Evolutionary conservation across 2,329 filamentous ascomycete genomes (phyloP).

Genomic region (Parastagonospora nodorum): DNA sequence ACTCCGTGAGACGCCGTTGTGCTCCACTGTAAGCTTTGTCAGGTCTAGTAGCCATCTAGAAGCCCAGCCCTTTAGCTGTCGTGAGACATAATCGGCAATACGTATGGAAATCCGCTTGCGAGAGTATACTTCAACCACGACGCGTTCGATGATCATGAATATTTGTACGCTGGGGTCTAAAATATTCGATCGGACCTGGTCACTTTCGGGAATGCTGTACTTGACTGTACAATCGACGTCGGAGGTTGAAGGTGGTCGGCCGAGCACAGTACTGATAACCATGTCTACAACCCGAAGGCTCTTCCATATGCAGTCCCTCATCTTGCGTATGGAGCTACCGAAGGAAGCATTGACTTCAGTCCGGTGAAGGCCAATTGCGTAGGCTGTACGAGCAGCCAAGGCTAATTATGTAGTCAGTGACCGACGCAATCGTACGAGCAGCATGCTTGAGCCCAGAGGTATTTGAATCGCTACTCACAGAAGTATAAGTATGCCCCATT

Average conservation of each 20-base stretch:
- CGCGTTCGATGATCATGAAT: conserved; percentile 55
- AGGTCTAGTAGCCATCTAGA: conserved; percentile 40
- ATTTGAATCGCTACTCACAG: conserved; percentile 29
- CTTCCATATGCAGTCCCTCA: conserved; percentile 59
- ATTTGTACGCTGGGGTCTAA: conserved; percentile 50
- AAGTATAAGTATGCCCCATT: conserved; percentile 60
- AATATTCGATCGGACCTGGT: conserved; percentile 23
- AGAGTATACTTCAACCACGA: conserved; percentile 54
- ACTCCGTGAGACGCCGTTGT: conserved; percentile 21
- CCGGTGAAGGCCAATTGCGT: conserved; percentile 58
- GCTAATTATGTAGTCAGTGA: conserved; percentile 13
- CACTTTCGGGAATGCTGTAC: conserved; percentile 36
- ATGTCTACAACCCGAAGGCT: conserved; percentile 58
- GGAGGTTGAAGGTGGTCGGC: conserved; percentile 59
- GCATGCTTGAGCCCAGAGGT: neutral
- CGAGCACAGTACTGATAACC: conserved; percentile 57
- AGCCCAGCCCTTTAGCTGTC: conserved; percentile 49
- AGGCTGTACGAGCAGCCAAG: conserved; percentile 57
- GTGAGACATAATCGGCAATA: conserved; percentile 49
- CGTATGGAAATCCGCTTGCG: conserved; percentile 48
- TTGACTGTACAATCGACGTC: conserved; percentile 56
- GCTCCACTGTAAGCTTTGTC: conserved; percentile 33
- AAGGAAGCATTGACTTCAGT: conserved; percentile 59
- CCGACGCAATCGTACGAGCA: neutral
- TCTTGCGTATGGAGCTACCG: conserved; percentile 47